These are phyloP conservation scores for Hydnum rufescens DNA, from an alignment of 768 basidiomycete genomes.

Conservation along the genomic window DNA sequence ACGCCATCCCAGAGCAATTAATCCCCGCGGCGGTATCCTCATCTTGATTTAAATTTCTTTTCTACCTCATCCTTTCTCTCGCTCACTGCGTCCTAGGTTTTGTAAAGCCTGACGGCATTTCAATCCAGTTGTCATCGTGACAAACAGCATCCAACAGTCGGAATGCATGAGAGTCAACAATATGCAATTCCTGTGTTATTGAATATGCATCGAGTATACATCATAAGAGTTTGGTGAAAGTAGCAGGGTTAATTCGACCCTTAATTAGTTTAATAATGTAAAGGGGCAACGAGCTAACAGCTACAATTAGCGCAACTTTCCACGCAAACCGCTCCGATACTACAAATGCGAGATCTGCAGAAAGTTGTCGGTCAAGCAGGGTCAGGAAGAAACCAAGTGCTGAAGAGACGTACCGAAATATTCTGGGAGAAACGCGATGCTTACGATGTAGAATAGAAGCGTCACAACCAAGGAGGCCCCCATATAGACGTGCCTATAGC, in stretches of 20 bases:
- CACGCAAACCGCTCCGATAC: constrained; percentile 71
- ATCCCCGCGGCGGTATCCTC: background rate
- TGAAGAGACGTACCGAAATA: constrained; percentile 63
- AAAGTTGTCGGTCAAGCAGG: background rate
- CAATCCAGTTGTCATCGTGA: too few relatives aligned
- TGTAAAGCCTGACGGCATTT: too few relatives aligned
- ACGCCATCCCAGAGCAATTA: background rate
- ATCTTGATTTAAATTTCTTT: too few relatives aligned
- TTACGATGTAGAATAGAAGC: constrained; percentile 68
- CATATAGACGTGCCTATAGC: constrained; percentile 81
- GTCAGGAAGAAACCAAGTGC: constrained; percentile 10
- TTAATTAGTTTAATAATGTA: constrained; percentile 79
- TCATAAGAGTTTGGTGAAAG: constrained; percentile 61
- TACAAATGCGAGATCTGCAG: constrained; percentile 76
- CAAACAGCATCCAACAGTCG: too few relatives aligned
- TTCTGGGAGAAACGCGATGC: constrained; percentile 84
- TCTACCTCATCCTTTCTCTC: too few relatives aligned
- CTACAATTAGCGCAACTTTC: constrained; percentile 92
- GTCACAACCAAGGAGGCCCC: constrained; percentile 79
- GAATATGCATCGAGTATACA: background rate
- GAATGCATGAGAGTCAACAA: too few relatives aligned
- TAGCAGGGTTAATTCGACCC: constrained; percentile 74
- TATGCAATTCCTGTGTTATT: too few relatives aligned
- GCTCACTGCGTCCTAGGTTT: too few relatives aligned
- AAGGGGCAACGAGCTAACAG: constrained; percentile 78